Base-by-base conservation (phyloP, 192 early-diverging fungal genomes). In the Entrophospora sp. region DNA sequence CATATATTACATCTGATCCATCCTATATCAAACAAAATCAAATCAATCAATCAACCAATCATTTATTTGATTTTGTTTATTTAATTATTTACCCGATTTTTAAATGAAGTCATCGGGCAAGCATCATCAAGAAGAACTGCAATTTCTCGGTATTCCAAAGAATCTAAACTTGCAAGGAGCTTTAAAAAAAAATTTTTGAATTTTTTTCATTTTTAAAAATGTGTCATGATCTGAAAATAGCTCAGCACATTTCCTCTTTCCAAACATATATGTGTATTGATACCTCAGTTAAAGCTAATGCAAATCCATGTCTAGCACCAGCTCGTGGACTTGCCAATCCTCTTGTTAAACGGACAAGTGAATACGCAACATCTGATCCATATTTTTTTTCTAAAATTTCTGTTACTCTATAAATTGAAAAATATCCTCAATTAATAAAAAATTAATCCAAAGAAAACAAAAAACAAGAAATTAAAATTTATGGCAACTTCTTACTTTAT, bases 281-380 rank as follows among this genome's bases (percentile, higher is more conserved):
- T 64, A 78, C 73, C 83, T 97, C 94, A 3, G 91, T 88, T 44
- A 99, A 81, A 8, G 92, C 92, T n/a, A 96, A 77, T 16, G 94
- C 84, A 75, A 95, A 99, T 6, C 97, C 97, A 61, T 97, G 95
- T 44, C 97, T 79, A 13, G 97, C 95, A 18, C 87, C 93, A 48
- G 91, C 85, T 37, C 94, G 82, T 9, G 88, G 82, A 46, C 87
- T 89, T 25, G 91, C 82, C 42, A 99, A 77, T 61, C 97, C 97
- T 67, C 89, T 78, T 55, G 96, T 75, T 44, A 99, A 80, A 61
- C 97, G 87, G 71, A 85, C 86, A 12, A 96, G 68, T 0, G 87
- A 90, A 67, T 99, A 99, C 7, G 87, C 71, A 16, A 97, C 87
- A 64, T 95, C 93, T 40, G 82, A 80, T 14, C 89, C 83, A 69